Percentiles rank a stretch among this genome's conserved stretches.
These are phyloP conservation scores for Protomyces pachydermus DNA, from an alignment of 1,139 yeast species.

Conservation along the genomic window DNA sequence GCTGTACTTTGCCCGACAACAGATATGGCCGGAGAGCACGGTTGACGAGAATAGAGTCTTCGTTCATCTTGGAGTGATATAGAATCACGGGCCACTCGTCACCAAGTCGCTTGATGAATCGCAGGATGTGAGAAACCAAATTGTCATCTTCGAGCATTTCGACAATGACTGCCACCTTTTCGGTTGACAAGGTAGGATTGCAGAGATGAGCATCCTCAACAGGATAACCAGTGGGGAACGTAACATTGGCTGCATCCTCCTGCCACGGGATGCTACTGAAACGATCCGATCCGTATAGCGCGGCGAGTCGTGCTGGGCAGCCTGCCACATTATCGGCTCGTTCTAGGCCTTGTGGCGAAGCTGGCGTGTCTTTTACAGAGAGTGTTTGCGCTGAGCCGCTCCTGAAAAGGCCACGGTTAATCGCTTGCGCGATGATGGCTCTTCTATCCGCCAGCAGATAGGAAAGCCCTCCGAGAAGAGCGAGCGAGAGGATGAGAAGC, in stretches of 20 bases:
- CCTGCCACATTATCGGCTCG: not conserved
- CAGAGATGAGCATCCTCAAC: not conserved
- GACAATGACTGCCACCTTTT: constrained; percentile 15
- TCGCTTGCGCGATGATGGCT: no score
- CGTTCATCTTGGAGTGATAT: constrained; percentile 16
- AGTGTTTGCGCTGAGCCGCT: no score
- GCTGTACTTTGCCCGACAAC: constrained; percentile 9
- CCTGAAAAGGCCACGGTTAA: no score
- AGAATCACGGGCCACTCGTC: constrained; percentile 20
- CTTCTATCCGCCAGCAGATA: no score
- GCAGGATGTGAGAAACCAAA: constrained; percentile 2
- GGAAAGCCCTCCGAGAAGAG: no score
- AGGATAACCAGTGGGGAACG: not conserved
- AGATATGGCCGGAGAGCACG: not conserved
- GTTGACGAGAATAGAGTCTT: not conserved
- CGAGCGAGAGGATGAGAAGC: no score
- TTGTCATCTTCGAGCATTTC: constrained; percentile 7
- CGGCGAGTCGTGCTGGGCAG: not conserved
- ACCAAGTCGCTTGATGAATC: constrained; percentile 3
- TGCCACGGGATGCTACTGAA: not conserved
- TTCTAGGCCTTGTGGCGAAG: no score
- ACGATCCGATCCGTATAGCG: not conserved
- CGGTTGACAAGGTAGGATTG: not conserved
- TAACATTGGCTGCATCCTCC: not conserved
- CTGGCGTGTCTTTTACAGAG: no score